A percentile compares a stretch with the other conserved stretches of the same genome.
Conservation (phyloP, 2,329 filamentous ascomycete genomes). For the Ascomycota sp. region DNA sequence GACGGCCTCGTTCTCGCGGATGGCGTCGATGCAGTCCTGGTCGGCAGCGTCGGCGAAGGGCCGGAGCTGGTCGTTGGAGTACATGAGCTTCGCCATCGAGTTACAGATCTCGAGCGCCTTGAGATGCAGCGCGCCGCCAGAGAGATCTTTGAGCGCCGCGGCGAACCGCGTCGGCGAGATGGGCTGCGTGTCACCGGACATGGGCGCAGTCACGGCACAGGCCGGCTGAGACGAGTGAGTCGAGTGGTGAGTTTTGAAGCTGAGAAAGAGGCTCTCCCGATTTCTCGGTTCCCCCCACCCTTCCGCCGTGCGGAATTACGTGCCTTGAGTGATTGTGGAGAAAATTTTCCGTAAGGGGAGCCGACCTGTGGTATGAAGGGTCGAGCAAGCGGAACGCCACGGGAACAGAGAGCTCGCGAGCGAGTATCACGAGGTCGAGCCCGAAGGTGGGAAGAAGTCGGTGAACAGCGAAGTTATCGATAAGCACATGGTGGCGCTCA, state of each 20-base stretch:
- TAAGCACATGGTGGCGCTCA: too few species aligned
- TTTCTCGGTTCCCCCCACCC: too few species aligned
- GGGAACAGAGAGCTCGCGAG: too few species aligned
- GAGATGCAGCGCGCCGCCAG: conserved; percentile 44
- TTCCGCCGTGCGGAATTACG: too few species aligned
- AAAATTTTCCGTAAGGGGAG: too few species aligned
- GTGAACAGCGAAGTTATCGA: too few species aligned
- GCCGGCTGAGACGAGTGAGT: too few species aligned
- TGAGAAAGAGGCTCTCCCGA: background rate
- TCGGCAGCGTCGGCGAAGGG: conserved; percentile 45
- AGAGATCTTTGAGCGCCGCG: conserved; percentile 44
- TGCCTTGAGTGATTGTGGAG: too few species aligned
- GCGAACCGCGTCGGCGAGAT: conserved; percentile 45
- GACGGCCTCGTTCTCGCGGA: conserved; percentile 49
- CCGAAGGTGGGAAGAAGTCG: too few species aligned
- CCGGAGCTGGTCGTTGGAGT: conserved; percentile 51
- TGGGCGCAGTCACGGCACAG: conserved; percentile 11
- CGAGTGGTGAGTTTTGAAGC: background rate
- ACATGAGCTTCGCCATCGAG: conserved; percentile 51
- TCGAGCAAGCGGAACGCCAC: too few species aligned
- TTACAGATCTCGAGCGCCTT: conserved; percentile 61
- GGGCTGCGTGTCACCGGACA: conserved; percentile 42
- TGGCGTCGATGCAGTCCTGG: conserved; percentile 52
- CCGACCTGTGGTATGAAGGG: too few species aligned
- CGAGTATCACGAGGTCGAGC: too few species aligned